Conservation (phyloP, 768 basidiomycete genomes). For the Daedalea quercina region DNA sequence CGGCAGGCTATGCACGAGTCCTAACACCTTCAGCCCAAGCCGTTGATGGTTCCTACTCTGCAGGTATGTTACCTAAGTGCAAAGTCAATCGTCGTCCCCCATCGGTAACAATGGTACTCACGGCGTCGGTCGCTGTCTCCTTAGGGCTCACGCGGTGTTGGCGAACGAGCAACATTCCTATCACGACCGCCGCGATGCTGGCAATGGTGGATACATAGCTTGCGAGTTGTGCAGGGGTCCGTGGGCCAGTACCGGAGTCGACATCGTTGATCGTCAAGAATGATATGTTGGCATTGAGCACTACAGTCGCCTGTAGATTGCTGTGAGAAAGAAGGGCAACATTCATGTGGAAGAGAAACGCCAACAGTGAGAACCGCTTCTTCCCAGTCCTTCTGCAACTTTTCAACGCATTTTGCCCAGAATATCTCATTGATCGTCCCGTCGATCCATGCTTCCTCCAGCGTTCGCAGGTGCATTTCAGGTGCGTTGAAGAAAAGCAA, state of each 20-base stretch:
- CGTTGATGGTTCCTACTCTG: constrained; percentile 15
- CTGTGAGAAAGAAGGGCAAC: too few species aligned
- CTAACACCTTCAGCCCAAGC: constrained; percentile 42
- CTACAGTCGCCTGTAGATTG: constrained; percentile 23
- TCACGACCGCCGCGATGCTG: constrained; percentile 5
- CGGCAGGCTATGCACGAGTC: constrained; percentile 47
- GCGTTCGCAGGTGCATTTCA: constrained; percentile 16
- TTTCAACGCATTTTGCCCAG: constrained; percentile 18
- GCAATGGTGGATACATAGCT: constrained; percentile 20
- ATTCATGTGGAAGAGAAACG: too few species aligned
- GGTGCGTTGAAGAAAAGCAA: constrained; percentile 22
- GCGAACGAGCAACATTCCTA: constrained; percentile 35
- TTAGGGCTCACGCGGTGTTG: constrained; percentile 13
- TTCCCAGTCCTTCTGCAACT: constrained; percentile 20
- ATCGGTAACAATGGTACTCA: constrained; percentile 17
- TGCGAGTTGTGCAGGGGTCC: constrained; percentile 40
- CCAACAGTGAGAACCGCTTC: constrained; percentile 10
- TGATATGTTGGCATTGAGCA: constrained; percentile 27
- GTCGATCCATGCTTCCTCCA: constrained; percentile 20
- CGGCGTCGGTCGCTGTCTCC: constrained; percentile 27
- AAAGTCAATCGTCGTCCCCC: neutral
- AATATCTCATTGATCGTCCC: constrained; percentile 7
- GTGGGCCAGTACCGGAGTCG: constrained; percentile 9
- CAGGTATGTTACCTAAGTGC: constrained; percentile 20
- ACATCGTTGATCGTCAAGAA: constrained; percentile 29